phyloP scores from a whole-genome alignment of 805 yeast species.

The Candida caryicola region DNA sequence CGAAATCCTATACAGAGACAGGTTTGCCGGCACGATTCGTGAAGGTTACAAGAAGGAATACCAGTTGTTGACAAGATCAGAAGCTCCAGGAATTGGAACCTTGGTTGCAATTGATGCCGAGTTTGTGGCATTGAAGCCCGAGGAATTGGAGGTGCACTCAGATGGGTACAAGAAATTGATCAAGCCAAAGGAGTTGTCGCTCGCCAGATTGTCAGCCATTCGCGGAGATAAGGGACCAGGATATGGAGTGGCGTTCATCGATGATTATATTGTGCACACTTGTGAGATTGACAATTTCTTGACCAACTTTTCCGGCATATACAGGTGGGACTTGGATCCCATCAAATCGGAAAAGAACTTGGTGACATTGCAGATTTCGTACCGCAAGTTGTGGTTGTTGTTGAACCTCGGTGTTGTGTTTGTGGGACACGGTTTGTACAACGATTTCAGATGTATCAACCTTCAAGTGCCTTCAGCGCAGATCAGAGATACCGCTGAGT shows the following conservation, averaged over 20 bases:
- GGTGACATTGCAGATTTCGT: conserved; percentile 78
- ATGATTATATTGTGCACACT: conserved; percentile 81
- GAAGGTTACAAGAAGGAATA: conserved; percentile 60
- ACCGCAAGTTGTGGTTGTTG: conserved; percentile 85
- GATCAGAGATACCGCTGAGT: conserved; percentile 83
- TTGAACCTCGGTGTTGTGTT: conserved; percentile 86
- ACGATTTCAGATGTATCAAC: conserved; percentile 92
- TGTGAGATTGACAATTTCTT: conserved; percentile 77
- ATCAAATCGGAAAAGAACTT: conserved; percentile 59
- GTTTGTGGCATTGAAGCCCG: conserved; percentile 80
- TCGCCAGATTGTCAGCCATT: conserved; percentile 87
- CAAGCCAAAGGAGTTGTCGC: conserved; percentile 69
- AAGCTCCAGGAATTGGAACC: conserved; percentile 73
- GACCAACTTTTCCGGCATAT: conserved; percentile 92
- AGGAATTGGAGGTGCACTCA: conserved; percentile 71
- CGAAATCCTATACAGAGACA: conserved; percentile 68
- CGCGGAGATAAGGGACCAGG: conserved; percentile 65
- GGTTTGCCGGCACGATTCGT: conserved; percentile 65
- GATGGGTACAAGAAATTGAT: conserved; percentile 68
- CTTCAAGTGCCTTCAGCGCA: conserved; percentile 82
- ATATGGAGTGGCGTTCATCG: conserved; percentile 80
- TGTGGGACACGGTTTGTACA: conserved; percentile 90
- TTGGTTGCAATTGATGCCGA: conserved; percentile 95
- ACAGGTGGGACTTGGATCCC: conserved; percentile 85
- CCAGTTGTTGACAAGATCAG: conserved; percentile 60